Conservation (phyloP, 163 green algal genomes). For the Scenedesmus sp. region DNA sequence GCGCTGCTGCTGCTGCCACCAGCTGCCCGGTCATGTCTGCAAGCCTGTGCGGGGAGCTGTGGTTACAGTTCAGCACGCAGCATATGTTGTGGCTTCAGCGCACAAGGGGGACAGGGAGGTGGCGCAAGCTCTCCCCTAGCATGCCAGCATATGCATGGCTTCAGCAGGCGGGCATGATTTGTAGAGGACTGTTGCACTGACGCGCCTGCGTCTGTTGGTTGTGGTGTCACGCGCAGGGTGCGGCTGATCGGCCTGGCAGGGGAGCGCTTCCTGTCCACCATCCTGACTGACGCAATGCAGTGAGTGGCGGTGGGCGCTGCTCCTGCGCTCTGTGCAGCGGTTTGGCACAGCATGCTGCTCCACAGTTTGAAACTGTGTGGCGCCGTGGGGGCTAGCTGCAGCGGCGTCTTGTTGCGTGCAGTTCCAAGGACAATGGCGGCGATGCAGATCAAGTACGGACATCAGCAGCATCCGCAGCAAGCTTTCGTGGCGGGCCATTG, state of each 20-base stretch:
- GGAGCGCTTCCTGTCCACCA: conserved; percentile 53
- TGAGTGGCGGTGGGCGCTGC: conserved; percentile 17
- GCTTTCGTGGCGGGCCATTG: not conserved
- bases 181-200: not conserved
- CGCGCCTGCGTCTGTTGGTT: not conserved
- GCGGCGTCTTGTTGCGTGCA: not conserved
- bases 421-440: not conserved
- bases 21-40: not conserved
- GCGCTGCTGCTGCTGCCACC: not conserved
- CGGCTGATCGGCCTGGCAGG: conserved; percentile 53
- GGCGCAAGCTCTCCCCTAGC: not conserved
- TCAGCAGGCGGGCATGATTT: not conserved
- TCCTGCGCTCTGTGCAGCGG: not conserved
- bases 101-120: too few species aligned
- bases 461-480: not conserved
- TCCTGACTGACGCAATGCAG: conserved; percentile 59
- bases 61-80: not conserved
- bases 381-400: not conserved
- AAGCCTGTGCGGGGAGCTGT: not conserved
- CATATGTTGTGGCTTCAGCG: not conserved
- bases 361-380: not conserved
- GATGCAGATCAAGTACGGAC: not conserved
- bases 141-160: not conserved
- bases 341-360: not conserved
- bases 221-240: conserved; percentile 27